Conservation (phyloP, 1,284 basidiomycete species). For the Mrakiaceae sp. region DNA sequence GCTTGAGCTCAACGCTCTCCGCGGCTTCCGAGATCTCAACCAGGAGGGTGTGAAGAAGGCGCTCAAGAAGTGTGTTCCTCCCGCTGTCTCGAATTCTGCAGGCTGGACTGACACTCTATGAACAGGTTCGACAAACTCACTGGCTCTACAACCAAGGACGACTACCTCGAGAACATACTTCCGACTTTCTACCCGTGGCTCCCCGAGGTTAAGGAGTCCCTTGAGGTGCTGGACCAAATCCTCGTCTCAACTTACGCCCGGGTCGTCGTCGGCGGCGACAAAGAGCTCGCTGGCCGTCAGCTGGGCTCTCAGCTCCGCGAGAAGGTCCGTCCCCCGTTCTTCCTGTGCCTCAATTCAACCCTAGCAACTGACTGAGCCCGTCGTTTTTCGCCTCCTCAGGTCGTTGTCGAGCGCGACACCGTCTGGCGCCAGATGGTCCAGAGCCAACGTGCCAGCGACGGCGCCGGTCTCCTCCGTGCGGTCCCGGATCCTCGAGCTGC, state of each 20-base stretch:
- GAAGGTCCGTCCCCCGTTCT: constrained; percentile 36
- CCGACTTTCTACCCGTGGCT: constrained; percentile 59
- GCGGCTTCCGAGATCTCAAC: constrained; percentile 90
- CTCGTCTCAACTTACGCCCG: constrained; percentile 40
- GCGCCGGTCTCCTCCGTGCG: constrained; percentile 37
- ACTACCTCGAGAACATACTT: constrained; percentile 68
- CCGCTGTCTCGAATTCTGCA: constrained; percentile 7
- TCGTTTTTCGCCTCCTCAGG: not conserved
- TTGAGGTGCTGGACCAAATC: constrained; percentile 39
- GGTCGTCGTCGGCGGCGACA: constrained; percentile 71
- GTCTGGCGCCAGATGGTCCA: constrained; percentile 98
- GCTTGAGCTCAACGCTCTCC: constrained; percentile 68
- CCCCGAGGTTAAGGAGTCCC: constrained; percentile 48
- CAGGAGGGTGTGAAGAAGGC: constrained; percentile 93
- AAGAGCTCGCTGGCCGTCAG: constrained; percentile 60
- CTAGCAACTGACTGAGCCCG: not conserved
- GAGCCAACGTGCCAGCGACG: constrained; percentile 60
- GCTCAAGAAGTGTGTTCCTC: constrained; percentile 66
- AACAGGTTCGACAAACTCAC: constrained; percentile 88
- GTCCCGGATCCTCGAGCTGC: constrained; percentile 45
- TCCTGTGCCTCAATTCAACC: constrained; percentile 37
- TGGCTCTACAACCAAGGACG: constrained; percentile 69
- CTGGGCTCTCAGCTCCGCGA: constrained; percentile 82
- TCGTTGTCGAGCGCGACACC: constrained; percentile 42
- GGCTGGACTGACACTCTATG: not conserved